Percentiles rank a stretch among this genome's conserved stretches.
These are phyloP conservation scores for Fraxinus xanthoxyloides DNA, from an alignment of 305 asterid genomes.

Conservation along the genomic window DNA sequence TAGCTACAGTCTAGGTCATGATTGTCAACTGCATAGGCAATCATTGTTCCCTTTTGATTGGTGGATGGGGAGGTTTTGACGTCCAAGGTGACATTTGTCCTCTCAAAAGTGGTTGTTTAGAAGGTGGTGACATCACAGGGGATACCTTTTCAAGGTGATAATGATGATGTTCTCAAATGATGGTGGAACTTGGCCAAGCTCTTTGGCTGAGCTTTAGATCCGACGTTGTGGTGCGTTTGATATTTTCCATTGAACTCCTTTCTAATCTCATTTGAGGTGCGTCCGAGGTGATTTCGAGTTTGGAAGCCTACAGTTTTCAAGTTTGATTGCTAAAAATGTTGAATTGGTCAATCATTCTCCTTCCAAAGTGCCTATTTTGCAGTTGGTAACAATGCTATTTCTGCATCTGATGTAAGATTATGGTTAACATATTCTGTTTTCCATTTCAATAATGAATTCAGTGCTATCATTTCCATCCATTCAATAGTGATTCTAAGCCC, in stretches of 20 bases:
- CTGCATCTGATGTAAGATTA: background rate
- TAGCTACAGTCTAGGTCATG: background rate
- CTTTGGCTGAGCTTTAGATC: background rate
- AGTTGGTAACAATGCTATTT: background rate
- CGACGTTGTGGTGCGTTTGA: background rate
- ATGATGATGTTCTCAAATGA: too few relatives aligned
- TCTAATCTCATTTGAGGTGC: background rate
- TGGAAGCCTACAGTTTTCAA: background rate
- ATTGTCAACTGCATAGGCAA: background rate
- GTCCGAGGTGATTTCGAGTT: background rate
- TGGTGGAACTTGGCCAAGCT: background rate
- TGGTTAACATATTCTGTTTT: background rate
- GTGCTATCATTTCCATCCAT: constrained; percentile 8
- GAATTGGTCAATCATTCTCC: background rate
- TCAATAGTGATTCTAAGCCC: background rate
- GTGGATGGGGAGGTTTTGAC: background rate
- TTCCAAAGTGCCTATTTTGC: background rate
- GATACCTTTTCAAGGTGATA: background rate
- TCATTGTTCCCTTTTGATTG: background rate
- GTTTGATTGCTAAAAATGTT: constrained; percentile 5
- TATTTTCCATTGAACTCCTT: background rate
- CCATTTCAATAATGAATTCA: background rate
- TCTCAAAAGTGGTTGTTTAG: background rate
- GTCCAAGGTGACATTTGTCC: background rate
- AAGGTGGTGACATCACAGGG: background rate